Conservation (phyloP, 768 basidiomycete genomes). For the Coprinopsis marcescibilis region DNA sequence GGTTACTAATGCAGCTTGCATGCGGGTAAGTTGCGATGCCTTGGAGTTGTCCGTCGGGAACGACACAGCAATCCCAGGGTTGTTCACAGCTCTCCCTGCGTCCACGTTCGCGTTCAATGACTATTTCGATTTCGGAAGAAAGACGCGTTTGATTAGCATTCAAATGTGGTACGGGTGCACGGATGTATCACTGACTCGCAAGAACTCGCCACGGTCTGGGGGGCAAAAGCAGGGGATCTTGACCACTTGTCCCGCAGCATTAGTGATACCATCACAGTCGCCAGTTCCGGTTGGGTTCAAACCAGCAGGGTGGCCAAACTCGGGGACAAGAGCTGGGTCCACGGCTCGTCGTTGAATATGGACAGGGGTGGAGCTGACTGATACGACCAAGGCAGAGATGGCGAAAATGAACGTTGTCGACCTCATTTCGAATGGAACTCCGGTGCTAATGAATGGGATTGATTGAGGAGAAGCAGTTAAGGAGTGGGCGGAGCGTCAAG, state of each 20-base stretch:
- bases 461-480: no score
- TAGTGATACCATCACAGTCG: conserved; percentile 60
- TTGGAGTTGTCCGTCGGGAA: conserved; percentile 61
- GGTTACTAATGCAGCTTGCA: conserved; percentile 56
- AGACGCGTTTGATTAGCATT: not conserved
- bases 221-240: conserved; percentile 65
- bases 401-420: conserved; percentile 18
- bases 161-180: not conserved
- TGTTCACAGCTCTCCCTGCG: conserved; percentile 60
- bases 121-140: conserved; percentile 13
- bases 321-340: conserved; percentile 45
- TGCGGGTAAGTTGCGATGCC: conserved; percentile 46
- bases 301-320: conserved; percentile 52
- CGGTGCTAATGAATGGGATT: conserved; percentile 1
- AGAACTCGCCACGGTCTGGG: conserved; percentile 46
- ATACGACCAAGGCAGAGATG: conserved; percentile 24
- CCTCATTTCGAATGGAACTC: conserved; percentile 16
- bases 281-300: conserved; percentile 55
- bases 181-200: conserved; percentile 32
- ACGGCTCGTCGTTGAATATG: conserved; percentile 32
- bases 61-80: conserved; percentile 49
- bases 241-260: conserved; percentile 48
- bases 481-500: no score
- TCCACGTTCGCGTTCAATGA: conserved; percentile 50
- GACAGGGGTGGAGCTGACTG: conserved; percentile 34